Evolutionary conservation across 129 eudicot species (phyloP), one percentile per base, ranked within the genome.

Genomic region (Scalesia atractyloides): DNA sequence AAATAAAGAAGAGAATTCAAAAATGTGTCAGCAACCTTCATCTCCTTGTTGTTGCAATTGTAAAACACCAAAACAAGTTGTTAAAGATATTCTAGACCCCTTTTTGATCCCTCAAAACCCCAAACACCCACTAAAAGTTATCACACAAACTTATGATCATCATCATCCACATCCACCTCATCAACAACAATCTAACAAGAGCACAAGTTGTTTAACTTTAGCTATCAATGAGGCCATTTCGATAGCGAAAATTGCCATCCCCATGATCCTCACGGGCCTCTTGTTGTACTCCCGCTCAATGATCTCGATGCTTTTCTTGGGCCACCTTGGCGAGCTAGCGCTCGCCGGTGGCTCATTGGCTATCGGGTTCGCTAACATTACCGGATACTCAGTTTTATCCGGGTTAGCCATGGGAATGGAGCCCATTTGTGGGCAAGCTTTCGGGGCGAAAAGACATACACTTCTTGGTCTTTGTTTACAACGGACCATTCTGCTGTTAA

Each of bases 351-450:
- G 97, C 46, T 84, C 97, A 2, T 74, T 91, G 12, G 97, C 97
- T 13, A 64, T 91, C 12, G 95, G 97, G 41, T 91, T 88, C 66
- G 97, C 97, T 12, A 91, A 91, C 81, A 91, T 91, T 73, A 85
- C 95, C 39, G 97, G 97, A 9, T 91, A 91, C 88, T 91, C 97
- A 0, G 78, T 91, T 51, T 85, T 91, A 33, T 91, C 97, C 0
- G 97, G 97, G 53, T 74, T 91, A 20, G 97, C 97, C 71, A 84
- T 91, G 95, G 97, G 97, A n/a, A 91, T 91, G 95, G 97, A 91
- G 36, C 95, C 97, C 76, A 91, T 91, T 72, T 91, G 97, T 17
- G 97, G 91, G n/a, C 97, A 91, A 68, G 95, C 97, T 62, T 91
- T 88, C 30, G 97, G 97, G 3, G 95, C 95, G 17, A 84, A 88